Conservation (phyloP, 176 grass and related monocot genomes). For the Calamus simplicifolius region DNA sequence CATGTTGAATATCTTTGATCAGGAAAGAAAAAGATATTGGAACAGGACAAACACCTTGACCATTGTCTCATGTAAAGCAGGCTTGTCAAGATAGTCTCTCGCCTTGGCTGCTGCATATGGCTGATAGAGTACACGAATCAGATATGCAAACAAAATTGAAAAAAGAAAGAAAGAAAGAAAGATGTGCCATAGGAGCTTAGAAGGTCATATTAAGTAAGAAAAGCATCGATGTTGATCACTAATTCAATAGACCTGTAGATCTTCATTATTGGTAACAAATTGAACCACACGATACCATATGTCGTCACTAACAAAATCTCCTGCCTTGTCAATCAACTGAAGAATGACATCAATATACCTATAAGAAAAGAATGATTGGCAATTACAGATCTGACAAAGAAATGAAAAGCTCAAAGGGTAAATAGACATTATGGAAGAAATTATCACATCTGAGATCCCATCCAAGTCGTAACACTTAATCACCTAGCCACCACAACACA, state of each 20-base stretch:
- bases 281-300: slow-evolving; percentile 99
- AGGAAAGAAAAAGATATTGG: slow-evolving; percentile 5
- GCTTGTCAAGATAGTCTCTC: slow-evolving; percentile 94
- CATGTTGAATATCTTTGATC: too few relatives aligned
- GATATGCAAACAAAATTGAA: too few relatives aligned
- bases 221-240: too few relatives aligned
- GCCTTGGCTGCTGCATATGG: slow-evolving; percentile 92
- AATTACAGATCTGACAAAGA: background rate
- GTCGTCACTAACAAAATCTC: slow-evolving; percentile 99
- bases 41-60: slow-evolving; percentile 68
- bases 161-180: too few relatives aligned
- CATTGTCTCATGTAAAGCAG: slow-evolving; percentile 98
- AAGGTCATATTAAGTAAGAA: too few relatives aligned
- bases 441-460: too few relatives aligned
- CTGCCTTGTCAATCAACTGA: slow-evolving; percentile 96
- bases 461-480: too few relatives aligned
- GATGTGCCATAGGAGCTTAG: too few relatives aligned
- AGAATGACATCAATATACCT: slow-evolving; percentile 99
- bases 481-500: too few relatives aligned
- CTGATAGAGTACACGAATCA: slow-evolving; percentile 27
- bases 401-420: too few relatives aligned
- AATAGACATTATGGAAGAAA: too few relatives aligned
- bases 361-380: slow-evolving; percentile 11
- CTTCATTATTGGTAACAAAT: slow-evolving; percentile 99
- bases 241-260: slow-evolving; percentile 61